phyloP scores from a whole-genome alignment of 345 rosid genomes.

The Aegle marmelos region DNA sequence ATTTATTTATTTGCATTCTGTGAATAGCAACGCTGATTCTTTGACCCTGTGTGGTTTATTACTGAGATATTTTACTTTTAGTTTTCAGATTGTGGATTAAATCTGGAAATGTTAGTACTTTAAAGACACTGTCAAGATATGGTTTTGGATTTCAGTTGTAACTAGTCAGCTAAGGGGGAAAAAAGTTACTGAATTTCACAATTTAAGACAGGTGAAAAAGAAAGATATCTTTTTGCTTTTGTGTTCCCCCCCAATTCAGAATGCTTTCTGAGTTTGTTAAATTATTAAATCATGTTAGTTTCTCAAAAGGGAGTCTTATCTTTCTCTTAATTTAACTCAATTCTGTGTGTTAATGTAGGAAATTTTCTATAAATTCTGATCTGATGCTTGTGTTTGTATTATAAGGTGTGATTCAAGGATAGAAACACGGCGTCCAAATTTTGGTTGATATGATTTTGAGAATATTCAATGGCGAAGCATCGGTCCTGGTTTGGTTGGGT shows the following conservation, averaged over 20 bases:
- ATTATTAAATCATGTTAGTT: not conserved
- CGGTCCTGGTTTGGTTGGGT: conserved; percentile 66
- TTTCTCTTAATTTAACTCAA: not conserved
- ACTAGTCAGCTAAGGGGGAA: not conserved
- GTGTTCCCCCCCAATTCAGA: not conserved
- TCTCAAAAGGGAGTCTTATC: not conserved
- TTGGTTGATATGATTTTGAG: conserved; percentile 27
- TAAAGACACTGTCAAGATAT: not conserved
- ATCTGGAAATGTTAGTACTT: not conserved
- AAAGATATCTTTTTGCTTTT: not conserved
- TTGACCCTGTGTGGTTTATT: not conserved
- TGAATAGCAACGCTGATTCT: not conserved
- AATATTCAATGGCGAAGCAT: conserved; percentile 56
- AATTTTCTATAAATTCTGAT: not conserved
- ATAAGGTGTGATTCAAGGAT: conserved; percentile 16
- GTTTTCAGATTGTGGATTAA: not conserved
- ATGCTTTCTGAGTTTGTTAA: not conserved
- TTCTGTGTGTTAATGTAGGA: not conserved
- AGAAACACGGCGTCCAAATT: conserved; percentile 12
- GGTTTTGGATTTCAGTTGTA: not conserved
- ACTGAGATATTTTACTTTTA: not conserved
- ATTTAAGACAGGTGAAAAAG: not conserved
- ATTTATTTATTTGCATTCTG: not conserved
- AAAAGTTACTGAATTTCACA: not conserved
- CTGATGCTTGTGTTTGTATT: conserved; percentile 12